Evolutionary conservation across 2,329 filamentous ascomycete genomes (phyloP).

Genomic region (Cytospora paraplurivora): DNA sequence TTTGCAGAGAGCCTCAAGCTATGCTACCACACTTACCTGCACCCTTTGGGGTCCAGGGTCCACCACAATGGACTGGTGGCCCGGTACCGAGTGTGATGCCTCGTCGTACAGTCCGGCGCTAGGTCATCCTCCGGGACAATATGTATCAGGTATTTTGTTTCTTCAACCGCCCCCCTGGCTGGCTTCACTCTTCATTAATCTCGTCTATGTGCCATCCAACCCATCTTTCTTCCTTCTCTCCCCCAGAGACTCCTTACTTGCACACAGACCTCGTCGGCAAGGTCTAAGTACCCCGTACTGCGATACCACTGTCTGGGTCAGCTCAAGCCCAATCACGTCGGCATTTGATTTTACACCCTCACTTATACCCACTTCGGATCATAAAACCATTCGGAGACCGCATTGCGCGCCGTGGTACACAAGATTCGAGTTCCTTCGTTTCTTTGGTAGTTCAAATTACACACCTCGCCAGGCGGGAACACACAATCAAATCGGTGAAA

Average conservation of each 20-base stretch:
- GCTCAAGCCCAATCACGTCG: conserved; percentile 33
- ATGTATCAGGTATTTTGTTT: conserved; percentile 2
- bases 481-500: conserved; percentile 2
- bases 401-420: conserved; percentile 13
- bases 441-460: conserved; percentile 26
- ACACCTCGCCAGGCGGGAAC: conserved; percentile 22
- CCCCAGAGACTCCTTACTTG: conserved; percentile 28
- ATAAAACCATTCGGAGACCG: conserved; percentile 21
- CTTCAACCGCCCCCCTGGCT: conserved; percentile 17
- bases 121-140: conserved; percentile 11
- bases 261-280: conserved; percentile 58
- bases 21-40: background rate
- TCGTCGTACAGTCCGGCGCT: conserved; percentile 11
- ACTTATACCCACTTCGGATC: conserved; percentile 31
- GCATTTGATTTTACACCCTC: conserved; percentile 31
- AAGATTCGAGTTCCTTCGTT: conserved; percentile 26
- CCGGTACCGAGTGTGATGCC: conserved; percentile 3
- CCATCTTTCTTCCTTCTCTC: conserved; percentile 24
- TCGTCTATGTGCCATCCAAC: conserved; percentile 26
- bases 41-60: background rate
- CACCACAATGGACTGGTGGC: background rate
- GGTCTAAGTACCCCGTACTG: conserved; percentile 44
- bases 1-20: conserved; percentile 7
- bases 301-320: conserved; percentile 27
- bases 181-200: conserved; percentile 22